phyloP scores from a whole-genome alignment of 2,329 filamentous ascomycete species.

The Thielaviopsis cerberus region DNA sequence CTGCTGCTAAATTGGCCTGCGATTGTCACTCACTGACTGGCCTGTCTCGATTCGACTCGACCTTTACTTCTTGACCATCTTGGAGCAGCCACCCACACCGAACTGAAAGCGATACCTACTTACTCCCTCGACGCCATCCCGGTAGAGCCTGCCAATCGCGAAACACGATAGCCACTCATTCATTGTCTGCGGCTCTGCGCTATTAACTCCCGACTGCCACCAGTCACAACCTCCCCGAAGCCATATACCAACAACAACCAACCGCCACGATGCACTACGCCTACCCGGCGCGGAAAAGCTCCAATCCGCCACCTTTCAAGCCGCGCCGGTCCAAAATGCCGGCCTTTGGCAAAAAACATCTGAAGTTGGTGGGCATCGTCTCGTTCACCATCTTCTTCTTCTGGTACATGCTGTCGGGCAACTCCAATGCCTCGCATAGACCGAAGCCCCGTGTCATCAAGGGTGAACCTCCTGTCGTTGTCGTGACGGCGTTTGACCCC shows the following conservation, averaged over 20 bases:
- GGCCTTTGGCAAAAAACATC: conserved; percentile 39
- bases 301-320: conserved; percentile 53
- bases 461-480: conserved; percentile 46
- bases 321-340: conserved; percentile 37
- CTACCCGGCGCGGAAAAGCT: conserved; percentile 68
- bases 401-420: conserved; percentile 38
- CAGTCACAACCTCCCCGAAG: not conserved
- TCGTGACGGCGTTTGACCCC: conserved; percentile 66
- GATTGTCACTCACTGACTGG: not conserved
- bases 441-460: conserved; percentile 11
- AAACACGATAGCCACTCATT: not conserved
- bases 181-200: not conserved
- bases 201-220: not conserved
- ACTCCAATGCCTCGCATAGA: conserved; percentile 6
- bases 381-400: conserved; percentile 36
- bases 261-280: conserved; percentile 61
- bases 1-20: not conserved
- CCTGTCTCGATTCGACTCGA: not conserved
- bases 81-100: not conserved
- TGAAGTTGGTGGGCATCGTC: conserved; percentile 38
- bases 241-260: not conserved
- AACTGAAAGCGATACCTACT: not conserved
- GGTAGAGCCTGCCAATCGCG: not conserved
- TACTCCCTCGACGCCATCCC: not conserved
- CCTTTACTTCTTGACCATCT: not conserved